Evolutionary conservation across 768 basidiomycete species (phyloP).

Genomic region (Kwoniella heveanensis): DNA sequence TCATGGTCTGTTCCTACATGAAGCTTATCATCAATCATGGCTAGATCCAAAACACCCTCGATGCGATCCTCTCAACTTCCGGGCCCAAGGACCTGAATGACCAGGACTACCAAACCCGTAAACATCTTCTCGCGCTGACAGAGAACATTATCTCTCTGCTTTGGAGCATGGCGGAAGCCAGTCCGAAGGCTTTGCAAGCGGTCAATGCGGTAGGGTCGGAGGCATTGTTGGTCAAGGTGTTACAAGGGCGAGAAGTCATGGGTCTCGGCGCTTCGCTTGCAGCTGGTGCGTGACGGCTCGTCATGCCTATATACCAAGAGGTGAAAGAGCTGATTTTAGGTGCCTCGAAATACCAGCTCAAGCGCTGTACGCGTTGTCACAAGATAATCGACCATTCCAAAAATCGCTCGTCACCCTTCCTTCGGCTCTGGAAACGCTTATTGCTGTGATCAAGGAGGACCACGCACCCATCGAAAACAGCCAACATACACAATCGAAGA

Average conservation of each 20-base stretch:
- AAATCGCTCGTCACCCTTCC: constrained; percentile 62
- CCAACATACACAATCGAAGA: constrained; percentile 24
- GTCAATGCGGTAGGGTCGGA: constrained; percentile 77
- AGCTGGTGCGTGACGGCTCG: constrained; percentile 64
- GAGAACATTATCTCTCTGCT: constrained; percentile 90
- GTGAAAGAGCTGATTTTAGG: neutral
- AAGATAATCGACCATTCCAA: constrained; percentile 79
- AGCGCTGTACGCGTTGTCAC: constrained; percentile 87
- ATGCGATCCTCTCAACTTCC: constrained; percentile 61
- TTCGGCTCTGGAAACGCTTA: constrained; percentile 30
- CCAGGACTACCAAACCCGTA: constrained; percentile 67
- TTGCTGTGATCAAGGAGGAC: constrained; percentile 29
- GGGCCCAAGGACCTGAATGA: constrained; percentile 59
- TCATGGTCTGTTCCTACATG: no score
- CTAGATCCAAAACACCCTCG: constrained; percentile 73
- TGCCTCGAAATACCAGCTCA: constrained; percentile 64
- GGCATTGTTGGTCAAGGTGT: constrained; percentile 88
- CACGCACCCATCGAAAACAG: constrained; percentile 24
- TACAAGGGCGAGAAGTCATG: constrained; percentile 69
- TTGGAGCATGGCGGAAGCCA: constrained; percentile 90
- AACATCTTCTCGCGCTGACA: constrained; percentile 79
- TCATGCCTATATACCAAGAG: neutral
- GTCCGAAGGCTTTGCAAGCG: constrained; percentile 80
- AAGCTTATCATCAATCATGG: no score
- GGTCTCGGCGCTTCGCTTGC: constrained; percentile 73